Percentiles rank a stretch among this genome's conserved stretches.
phyloP scores from a whole-genome alignment of 345 rosid genomes.

The Kernera saxatilis region DNA sequence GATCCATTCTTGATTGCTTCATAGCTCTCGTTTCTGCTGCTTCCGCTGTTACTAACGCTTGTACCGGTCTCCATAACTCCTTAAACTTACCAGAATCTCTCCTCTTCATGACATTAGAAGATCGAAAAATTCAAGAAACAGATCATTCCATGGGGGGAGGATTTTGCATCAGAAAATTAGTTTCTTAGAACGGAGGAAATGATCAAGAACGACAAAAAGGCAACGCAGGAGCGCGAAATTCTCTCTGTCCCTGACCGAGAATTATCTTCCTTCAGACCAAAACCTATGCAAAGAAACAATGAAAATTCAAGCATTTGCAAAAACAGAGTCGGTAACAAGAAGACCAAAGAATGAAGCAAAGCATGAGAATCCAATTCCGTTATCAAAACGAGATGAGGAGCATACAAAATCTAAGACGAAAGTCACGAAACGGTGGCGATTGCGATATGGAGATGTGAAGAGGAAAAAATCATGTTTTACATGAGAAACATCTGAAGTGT shows the following conservation, averaged over 20 bases:
- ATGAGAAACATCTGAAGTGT: constrained; percentile 15
- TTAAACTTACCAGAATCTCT: constrained; percentile 24
- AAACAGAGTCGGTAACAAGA: constrained; percentile 2
- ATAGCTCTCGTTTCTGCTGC: constrained; percentile 27
- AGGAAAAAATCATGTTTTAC: constrained; percentile 9
- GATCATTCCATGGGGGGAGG: neutral
- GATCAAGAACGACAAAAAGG: neutral
- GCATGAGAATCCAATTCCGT: constrained; percentile 19
- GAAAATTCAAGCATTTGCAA: neutral
- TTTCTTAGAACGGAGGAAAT: neutral
- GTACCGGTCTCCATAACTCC: constrained; percentile 56
- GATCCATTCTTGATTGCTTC: constrained; percentile 46
- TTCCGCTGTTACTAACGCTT: constrained; percentile 12
- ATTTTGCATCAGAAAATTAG: neutral
- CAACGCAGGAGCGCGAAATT: neutral
- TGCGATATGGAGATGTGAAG: neutral
- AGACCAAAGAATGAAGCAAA: constrained; percentile 23
- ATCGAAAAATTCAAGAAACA: neutral
- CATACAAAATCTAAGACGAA: neutral
- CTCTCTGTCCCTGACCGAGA: neutral
- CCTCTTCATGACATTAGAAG: constrained; percentile 45
- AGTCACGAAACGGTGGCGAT: neutral
- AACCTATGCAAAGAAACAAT: constrained; percentile 17
- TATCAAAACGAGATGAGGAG: neutral
- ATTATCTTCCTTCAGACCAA: constrained; percentile 3